Conservation (phyloP, 2,329 filamentous ascomycete genomes). For the Fusarium zealandicum region DNA sequence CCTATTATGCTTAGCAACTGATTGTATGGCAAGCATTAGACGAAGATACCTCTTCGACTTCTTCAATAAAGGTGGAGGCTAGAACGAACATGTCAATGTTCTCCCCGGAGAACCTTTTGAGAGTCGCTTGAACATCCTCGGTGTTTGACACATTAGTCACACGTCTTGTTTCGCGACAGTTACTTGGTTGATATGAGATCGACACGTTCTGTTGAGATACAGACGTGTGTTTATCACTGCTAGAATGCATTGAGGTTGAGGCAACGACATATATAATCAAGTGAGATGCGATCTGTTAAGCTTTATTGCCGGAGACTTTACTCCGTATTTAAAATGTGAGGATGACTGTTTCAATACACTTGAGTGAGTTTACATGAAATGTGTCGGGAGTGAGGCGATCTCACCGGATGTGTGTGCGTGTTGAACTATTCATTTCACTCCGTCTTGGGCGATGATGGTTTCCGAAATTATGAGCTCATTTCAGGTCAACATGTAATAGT, state of each 20-base stretch:
- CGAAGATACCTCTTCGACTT: conserved; percentile 1
- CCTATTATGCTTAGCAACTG: not conserved
- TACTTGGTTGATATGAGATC: not conserved
- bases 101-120: conserved; percentile 7
- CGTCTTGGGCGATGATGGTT: not conserved
- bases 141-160: not conserved
- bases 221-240: not conserved
- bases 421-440: not conserved
- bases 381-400: conserved; percentile 3
- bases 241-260: too few relatives aligned
- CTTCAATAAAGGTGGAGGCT: not conserved
- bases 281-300: not conserved
- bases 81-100: conserved; percentile 1
- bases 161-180: not conserved
- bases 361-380: not conserved
- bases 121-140: conserved; percentile 2
- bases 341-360: not conserved
- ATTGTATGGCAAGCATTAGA: not conserved
- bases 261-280: not conserved
- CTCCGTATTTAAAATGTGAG: not conserved
- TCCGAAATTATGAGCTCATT: not conserved
- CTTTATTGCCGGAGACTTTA: not conserved
- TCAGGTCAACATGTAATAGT: too few relatives aligned
- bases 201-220: not conserved
- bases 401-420: not conserved